Evolutionary conservation across 2,329 filamentous ascomycete genomes (phyloP).

Genomic region (Pestalotiopsis sp.): DNA sequence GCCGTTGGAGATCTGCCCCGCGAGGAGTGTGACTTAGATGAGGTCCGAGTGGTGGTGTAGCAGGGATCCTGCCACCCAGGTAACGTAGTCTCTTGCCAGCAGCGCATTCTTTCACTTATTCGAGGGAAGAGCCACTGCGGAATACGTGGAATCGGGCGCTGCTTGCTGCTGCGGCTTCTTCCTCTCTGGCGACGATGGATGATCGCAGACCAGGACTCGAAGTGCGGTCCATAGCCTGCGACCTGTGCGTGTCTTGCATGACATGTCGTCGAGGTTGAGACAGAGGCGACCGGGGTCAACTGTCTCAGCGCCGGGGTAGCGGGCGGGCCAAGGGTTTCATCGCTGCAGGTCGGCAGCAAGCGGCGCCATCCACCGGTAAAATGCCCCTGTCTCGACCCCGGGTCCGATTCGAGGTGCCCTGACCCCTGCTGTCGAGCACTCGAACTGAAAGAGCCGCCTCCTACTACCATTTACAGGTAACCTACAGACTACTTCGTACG

Average conservation of each 20-base stretch:
- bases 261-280: constrained; percentile 13
- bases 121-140: neutral
- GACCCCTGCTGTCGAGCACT: neutral
- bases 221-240: neutral
- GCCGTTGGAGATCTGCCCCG: neutral
- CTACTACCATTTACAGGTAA: neutral
- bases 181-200: neutral
- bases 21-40: constrained; percentile 2
- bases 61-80: neutral
- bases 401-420: neutral
- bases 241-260: constrained; percentile 10
- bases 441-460: neutral
- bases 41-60: neutral
- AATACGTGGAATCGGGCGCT: neutral
- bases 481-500: too few species aligned
- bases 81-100: neutral
- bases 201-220: too few species aligned
- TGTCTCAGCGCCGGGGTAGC: constrained; percentile 14
- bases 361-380: constrained; percentile 1
- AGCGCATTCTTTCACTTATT: neutral
- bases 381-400: neutral
- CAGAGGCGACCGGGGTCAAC: constrained; percentile 8
- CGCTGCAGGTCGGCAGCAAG: constrained; percentile 3
- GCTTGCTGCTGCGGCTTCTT: neutral
- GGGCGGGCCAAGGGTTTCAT: constrained; percentile 15